phyloP scores from a whole-genome alignment of 352 stramenopile species.

The Globisporangium camurandrum region DNA sequence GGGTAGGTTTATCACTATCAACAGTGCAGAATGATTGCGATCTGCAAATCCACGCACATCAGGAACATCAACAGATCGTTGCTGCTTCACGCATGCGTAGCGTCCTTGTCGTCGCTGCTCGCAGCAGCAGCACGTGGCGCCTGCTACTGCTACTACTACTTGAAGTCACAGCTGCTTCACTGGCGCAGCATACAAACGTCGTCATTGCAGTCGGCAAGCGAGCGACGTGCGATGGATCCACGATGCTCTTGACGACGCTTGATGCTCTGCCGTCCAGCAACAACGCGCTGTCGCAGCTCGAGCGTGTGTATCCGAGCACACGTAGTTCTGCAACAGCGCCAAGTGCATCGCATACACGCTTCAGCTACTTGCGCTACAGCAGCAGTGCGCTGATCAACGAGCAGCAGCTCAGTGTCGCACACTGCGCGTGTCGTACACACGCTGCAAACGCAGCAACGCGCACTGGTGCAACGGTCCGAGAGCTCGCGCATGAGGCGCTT shows the following conservation, averaged over 20 bases:
- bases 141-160: not conserved
- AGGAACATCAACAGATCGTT: too few species aligned
- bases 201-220: not conserved
- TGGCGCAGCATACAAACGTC: not conserved
- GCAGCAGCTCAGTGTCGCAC: not conserved
- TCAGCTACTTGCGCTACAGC: not conserved
- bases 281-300: not conserved
- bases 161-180: not conserved
- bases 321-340: not conserved
- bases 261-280: not conserved
- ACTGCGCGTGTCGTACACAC: not conserved
- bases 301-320: not conserved
- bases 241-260: not conserved
- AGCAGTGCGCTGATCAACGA: not conserved
- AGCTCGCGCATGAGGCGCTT: not conserved
- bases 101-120: too few species aligned
- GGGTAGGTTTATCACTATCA: too few species aligned
- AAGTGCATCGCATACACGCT: not conserved
- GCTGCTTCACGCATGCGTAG: too few species aligned
- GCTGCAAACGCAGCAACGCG: not conserved
- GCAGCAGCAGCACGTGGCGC: not conserved
- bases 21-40: too few species aligned
- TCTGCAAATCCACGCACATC: too few species aligned
- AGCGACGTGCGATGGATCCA: not conserved
- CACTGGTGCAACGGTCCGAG: not conserved